These are phyloP conservation scores for Xylaria digitata DNA, from an alignment of 2,329 filamentous ascomycete genomes.

Conservation along the genomic window DNA sequence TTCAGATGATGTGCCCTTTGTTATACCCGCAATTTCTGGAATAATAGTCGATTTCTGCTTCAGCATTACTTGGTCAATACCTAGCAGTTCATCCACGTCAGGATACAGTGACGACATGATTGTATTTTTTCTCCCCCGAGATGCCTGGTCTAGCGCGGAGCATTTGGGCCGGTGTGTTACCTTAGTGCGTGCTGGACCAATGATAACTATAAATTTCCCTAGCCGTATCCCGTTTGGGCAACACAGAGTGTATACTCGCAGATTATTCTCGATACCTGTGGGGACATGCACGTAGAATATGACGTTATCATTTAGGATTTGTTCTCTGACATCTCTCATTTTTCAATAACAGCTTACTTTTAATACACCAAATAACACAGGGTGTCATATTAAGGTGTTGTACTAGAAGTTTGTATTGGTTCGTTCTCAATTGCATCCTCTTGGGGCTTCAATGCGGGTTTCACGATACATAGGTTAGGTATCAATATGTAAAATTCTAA, in stretches of 20 bases:
- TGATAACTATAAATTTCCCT: slow-evolving; percentile 6
- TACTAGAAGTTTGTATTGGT: background rate
- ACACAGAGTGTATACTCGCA: slow-evolving; percentile 13
- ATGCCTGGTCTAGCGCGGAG: slow-evolving; percentile 28
- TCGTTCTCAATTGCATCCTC: background rate
- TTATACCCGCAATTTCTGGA: background rate
- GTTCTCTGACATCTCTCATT: background rate
- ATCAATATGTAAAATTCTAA: too few relatives aligned
- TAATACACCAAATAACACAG: background rate
- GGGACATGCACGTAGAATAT: slow-evolving; percentile 1
- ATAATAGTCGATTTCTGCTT: background rate
- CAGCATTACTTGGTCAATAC: background rate
- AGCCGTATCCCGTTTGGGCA: slow-evolving; percentile 23
- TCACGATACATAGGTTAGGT: too few relatives aligned
- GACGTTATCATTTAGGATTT: slow-evolving; percentile 19
- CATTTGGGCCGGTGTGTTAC: slow-evolving; percentile 32
- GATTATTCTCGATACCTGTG: background rate
- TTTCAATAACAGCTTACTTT: background rate
- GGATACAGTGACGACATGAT: slow-evolving; percentile 35
- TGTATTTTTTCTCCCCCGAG: background rate
- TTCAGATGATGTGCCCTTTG: background rate
- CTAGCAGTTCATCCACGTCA: background rate
- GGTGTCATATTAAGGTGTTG: background rate
- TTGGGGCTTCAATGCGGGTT: too few relatives aligned
- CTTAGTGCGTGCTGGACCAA: slow-evolving; percentile 10